phyloP scores from a whole-genome alignment of 75 land plant genomes.

The Pinus taeda region DNA sequence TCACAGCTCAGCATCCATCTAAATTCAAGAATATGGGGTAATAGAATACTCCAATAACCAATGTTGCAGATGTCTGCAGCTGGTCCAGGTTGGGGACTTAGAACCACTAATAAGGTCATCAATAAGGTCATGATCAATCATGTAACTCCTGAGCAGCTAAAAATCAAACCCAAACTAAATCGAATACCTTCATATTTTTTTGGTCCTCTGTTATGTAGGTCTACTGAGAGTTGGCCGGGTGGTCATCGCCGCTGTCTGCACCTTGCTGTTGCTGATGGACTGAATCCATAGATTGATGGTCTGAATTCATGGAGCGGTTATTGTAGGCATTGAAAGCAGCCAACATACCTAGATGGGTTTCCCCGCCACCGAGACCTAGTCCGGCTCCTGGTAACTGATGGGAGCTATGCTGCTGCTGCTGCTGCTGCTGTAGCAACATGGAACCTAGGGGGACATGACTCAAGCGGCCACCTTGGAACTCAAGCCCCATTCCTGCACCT shows the following conservation, averaged over 20 bases:
- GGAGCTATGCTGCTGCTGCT: conserved; percentile 35
- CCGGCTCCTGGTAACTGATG: conserved; percentile 1
- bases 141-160: background rate
- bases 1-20: conserved; percentile 3
- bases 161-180: conserved; percentile 6
- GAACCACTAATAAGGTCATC: background rate
- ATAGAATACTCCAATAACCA: conserved; percentile 3
- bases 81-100: background rate
- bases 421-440: conserved; percentile 55
- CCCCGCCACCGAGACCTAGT: conserved; percentile 8
- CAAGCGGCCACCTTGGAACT: conserved; percentile 43
- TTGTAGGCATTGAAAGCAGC: conserved; percentile 11
- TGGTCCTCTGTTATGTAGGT: background rate
- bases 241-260: conserved; percentile 13
- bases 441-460: conserved; percentile 56
- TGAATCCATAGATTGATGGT: conserved; percentile 12
- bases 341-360: conserved; percentile 12
- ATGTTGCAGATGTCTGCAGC: background rate
- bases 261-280: conserved; percentile 11
- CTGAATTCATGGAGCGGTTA: conserved; percentile 1
- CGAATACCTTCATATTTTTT: background rate
- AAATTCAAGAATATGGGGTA: conserved; percentile 3
- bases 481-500: conserved; percentile 37
- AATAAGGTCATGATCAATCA: background rate
- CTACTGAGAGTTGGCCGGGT: conserved; percentile 3